Base-by-base conservation (phyloP, 2,329 filamentous ascomycete species). In the Colletotrichum euphorbiae region DNA sequence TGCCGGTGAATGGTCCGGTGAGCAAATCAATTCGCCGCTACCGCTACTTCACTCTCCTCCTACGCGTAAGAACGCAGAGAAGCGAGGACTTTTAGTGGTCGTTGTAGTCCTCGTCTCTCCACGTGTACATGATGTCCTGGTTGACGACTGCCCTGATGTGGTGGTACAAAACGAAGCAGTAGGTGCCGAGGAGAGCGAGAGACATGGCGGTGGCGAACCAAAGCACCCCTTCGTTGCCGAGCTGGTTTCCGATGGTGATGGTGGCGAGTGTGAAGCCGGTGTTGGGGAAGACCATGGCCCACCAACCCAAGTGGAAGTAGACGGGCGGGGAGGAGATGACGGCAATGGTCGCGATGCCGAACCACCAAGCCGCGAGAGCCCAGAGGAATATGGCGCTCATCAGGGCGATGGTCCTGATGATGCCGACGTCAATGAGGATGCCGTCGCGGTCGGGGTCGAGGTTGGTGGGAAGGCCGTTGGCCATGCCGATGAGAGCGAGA, bases 401-500 rank as follows among this genome's bases (percentile, higher is more conserved):
- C 0, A 86, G 68, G 3, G 84, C 83, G 62, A 85, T 77, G 6
- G 80, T 83, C 21, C 80, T 78, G 66, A 88, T 79, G 6, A 82
- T 75, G 21, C 75, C 73, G 65, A 81, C 73, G 43, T 86, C 82
- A 6, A 84, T 74, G 5, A 71, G 45, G 51, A 84, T 73, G 5
- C 82, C 81, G 38, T 83, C 80, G 48, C 75, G 67, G 42, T 80
- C 77, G 12, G 76, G 77, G 59, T 85, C 82, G 31, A 87, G 77
- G 7, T 77, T 78, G 48, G 80, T 77, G 6, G 85, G 84, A 3
- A 89, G 76, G 8, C 84, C 83, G 51, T 85, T 82, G 0, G 90
- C 84, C 85, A 93, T 90, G 54, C 90, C 90, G 42, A 93, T 86
- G 45, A 93, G 82, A 0, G 91, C 90, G 13, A 93, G 80, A 1